Conservation (phyloP, 768 basidiomycete species). For the Rhizopogon rudus region DNA sequence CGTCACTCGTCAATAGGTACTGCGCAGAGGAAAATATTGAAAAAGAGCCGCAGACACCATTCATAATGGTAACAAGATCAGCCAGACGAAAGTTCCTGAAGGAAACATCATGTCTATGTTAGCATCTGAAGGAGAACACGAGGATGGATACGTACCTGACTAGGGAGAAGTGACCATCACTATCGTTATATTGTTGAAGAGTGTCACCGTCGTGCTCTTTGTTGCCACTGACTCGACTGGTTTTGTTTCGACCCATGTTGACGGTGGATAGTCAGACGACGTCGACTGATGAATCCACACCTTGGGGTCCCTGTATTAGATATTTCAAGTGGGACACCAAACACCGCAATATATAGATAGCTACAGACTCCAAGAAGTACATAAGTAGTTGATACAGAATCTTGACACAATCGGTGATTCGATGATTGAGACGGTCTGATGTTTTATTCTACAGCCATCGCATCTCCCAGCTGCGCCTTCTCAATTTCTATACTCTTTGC, state of each 20-base stretch:
- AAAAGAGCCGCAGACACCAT: constrained; percentile 95
- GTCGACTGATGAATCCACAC: constrained; percentile 7
- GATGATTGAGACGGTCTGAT: too few relatives aligned
- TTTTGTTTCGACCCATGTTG: constrained; percentile 25
- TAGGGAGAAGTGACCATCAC: constrained; percentile 94
- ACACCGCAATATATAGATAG: constrained; percentile 11
- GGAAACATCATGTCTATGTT: constrained; percentile 9
- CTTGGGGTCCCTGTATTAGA: not conserved
- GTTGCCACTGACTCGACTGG: constrained; percentile 18
- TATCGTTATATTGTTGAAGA: constrained; percentile 80
- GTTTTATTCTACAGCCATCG: constrained; percentile 36
- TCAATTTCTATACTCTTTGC: constrained; percentile 68
- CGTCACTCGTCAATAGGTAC: constrained; percentile 78
- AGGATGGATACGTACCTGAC: constrained; percentile 61
- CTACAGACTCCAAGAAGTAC: constrained; percentile 10
- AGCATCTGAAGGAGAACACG: constrained; percentile 5
- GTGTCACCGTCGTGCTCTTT: constrained; percentile 25
- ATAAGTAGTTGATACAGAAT: not conserved
- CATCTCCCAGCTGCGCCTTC: constrained; percentile 37
- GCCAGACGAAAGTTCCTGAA: constrained; percentile 94
- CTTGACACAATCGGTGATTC: too few relatives aligned
- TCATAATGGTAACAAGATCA: constrained; percentile 98
- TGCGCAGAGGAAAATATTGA: constrained; percentile 92
- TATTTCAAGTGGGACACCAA: not conserved
- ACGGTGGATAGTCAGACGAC: not conserved